phyloP scores from a whole-genome alignment of 225 moss, liverwort and hornwort species.

The Marchantia paleacea region DNA sequence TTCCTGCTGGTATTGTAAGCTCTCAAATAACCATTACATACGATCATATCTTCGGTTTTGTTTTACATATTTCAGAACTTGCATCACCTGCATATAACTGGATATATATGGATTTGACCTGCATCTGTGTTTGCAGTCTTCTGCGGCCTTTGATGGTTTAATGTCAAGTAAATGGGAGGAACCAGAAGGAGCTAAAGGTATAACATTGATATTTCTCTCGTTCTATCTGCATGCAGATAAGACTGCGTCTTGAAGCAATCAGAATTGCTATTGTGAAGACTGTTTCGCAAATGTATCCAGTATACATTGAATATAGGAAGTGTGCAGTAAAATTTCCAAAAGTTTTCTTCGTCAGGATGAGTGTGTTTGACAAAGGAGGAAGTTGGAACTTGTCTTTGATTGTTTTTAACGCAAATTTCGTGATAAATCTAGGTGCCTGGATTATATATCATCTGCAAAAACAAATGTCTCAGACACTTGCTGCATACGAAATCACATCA shows the following conservation, averaged over 20 bases:
- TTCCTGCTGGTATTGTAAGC: slow-evolving; percentile 45
- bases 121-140: slow-evolving; percentile 32
- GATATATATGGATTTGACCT: not conserved
- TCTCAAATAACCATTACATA: not conserved
- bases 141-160: slow-evolving; percentile 63
- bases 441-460: slow-evolving; percentile 48
- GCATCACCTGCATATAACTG: not conserved
- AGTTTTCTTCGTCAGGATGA: too few relatives aligned
- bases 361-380: not conserved
- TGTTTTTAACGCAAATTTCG: not conserved
- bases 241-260: not conserved
- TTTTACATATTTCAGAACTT: not conserved
- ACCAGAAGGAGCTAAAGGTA: slow-evolving; percentile 41
- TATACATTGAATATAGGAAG: too few relatives aligned
- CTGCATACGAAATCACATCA: slow-evolving; percentile 58
- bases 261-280: not conserved
- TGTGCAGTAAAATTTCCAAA: too few relatives aligned
- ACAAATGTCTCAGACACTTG: slow-evolving; percentile 28
- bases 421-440: slow-evolving; percentile 41
- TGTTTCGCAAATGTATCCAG: not conserved
- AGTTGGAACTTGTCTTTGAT: not conserved
- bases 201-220: not conserved
- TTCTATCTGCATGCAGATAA: not conserved
- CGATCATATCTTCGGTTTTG: not conserved
- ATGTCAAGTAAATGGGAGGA: slow-evolving; percentile 60